Percentiles rank a stretch among this genome's conserved stretches.
These are phyloP conservation scores for Monosporascus sp. DNA, from an alignment of 2,329 filamentous ascomycete species.

Conservation along the genomic window DNA sequence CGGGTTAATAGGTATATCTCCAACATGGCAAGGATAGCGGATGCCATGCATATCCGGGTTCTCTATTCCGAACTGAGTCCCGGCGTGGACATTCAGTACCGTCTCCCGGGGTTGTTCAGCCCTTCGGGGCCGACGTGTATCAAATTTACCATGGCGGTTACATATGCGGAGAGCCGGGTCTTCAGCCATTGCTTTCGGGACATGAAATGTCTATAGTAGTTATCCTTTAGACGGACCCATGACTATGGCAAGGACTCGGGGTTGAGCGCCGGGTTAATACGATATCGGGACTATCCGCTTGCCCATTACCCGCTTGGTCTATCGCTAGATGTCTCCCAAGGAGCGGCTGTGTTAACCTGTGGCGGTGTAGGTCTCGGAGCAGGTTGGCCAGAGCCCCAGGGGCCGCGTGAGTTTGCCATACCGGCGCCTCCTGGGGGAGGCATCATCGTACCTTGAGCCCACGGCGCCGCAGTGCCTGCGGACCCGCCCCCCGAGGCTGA, in stretches of 20 bases:
- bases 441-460: slow-evolving; percentile 38
- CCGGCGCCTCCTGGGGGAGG: slow-evolving; percentile 29
- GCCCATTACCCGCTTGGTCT: slow-evolving; percentile 19
- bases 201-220: too few species aligned
- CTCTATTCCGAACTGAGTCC: too few species aligned
- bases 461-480: slow-evolving; percentile 37
- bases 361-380: slow-evolving; percentile 14
- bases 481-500: slow-evolving; percentile 14
- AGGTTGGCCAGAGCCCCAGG: slow-evolving; percentile 17
- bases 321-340: slow-evolving; percentile 23
- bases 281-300: not conserved
- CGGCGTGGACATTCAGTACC: too few species aligned
- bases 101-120: too few species aligned
- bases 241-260: not conserved
- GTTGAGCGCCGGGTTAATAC: not conserved
- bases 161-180: too few species aligned
- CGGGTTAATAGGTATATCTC: too few species aligned
- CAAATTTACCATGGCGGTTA: too few species aligned
- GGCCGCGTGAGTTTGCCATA: slow-evolving; percentile 19
- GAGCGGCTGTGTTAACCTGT: slow-evolving; percentile 14
- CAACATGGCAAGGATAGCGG: too few species aligned
- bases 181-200: too few species aligned
- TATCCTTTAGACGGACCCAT: not conserved
- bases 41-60: too few species aligned
- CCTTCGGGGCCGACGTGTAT: too few species aligned